These are phyloP conservation scores for Cercospora sojina DNA, from an alignment of 2,329 filamentous ascomycete genomes.

Conservation along the genomic window DNA sequence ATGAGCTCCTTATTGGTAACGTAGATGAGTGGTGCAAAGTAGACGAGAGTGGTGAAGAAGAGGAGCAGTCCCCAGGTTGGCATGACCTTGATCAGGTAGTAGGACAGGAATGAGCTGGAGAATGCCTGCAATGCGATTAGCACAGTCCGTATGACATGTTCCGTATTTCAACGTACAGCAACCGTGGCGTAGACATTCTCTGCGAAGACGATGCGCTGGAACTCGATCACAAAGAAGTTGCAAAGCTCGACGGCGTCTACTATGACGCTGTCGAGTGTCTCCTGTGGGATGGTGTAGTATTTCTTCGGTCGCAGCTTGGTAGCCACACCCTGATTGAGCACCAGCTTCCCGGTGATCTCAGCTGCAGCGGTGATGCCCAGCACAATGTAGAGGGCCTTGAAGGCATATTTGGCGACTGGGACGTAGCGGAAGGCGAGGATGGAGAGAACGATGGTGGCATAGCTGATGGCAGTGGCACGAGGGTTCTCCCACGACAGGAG, in stretches of 20 bases:
- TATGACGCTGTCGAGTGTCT: constrained; percentile 60
- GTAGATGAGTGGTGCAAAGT: constrained; percentile 62
- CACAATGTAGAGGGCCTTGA: constrained; percentile 60
- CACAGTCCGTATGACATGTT: background rate
- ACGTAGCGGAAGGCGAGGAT: constrained; percentile 65
- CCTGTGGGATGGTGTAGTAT: constrained; percentile 66
- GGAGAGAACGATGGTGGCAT: constrained; percentile 54
- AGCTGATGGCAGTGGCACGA: constrained; percentile 62
- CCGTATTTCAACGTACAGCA: constrained; percentile 48
- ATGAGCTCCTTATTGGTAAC: constrained; percentile 65
- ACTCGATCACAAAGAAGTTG: constrained; percentile 69
- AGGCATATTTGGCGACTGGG: constrained; percentile 60
- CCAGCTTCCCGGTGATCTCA: constrained; percentile 57
- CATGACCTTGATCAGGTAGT: constrained; percentile 65
- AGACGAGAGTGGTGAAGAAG: constrained; percentile 56
- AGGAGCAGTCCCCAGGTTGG: constrained; percentile 65
- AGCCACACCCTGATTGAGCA: constrained; percentile 59
- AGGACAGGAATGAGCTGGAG: constrained; percentile 57
- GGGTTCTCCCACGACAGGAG: constrained; percentile 67
- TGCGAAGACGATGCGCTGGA: constrained; percentile 64
- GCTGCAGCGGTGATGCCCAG: constrained; percentile 59
- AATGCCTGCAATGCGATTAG: constrained; percentile 52
- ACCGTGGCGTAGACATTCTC: constrained; percentile 63
- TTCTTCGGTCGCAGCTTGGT: constrained; percentile 62
- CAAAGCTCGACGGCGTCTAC: constrained; percentile 64